Base-by-base conservation (phyloP, 176 grass and related monocot species). In the Lolium multiflorum region DNA sequence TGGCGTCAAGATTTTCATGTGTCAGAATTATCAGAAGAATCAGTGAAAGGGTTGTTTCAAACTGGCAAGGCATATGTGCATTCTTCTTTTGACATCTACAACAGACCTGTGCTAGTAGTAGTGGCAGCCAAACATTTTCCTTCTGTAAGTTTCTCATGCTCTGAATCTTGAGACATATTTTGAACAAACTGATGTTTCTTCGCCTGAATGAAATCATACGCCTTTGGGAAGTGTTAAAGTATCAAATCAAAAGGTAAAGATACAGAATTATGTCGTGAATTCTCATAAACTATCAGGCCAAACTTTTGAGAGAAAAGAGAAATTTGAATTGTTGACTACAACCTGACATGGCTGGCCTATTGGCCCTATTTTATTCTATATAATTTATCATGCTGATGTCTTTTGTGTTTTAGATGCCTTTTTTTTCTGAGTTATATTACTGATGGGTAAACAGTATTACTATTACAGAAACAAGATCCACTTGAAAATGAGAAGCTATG, bases 11-110 rank as follows among this genome's bases (percentile, higher is more conserved):
- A 96, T 25, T 99, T 94, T 87, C 28, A 43, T 28, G 84, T 93
- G 68, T 88, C 92, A 20, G 84, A 88, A 71, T 87, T 99, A 82
- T 90, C 87, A 52, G 84, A 99, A 88, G 90, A 99, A 62, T 92
- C 94, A 1, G 87, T 99, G 50, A 89, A 91, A 86, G 83, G 67
- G 49, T 64, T 94, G 56, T 92, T 91, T 78, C 58, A 84, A 87
- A 98, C 94, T 71, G 80, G 92, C 87, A 96, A 96, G 35, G 91
- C 92, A 44, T 98, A 96, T 84, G 89, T 98, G 56, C 94, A 96
- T 83, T 90, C 96, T 85, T 90, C 72, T 82, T 77, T 91, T 56
- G 92, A 98, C 81, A 66, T 91, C 17, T 84, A 88, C 63, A 92
- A 83, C 21, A 84, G 94, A 84, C 92, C 97, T 46, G 94, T 99